Conservation (phyloP, 129 eudicot genomes). For the carrot (Daucus carota) region DNA sequence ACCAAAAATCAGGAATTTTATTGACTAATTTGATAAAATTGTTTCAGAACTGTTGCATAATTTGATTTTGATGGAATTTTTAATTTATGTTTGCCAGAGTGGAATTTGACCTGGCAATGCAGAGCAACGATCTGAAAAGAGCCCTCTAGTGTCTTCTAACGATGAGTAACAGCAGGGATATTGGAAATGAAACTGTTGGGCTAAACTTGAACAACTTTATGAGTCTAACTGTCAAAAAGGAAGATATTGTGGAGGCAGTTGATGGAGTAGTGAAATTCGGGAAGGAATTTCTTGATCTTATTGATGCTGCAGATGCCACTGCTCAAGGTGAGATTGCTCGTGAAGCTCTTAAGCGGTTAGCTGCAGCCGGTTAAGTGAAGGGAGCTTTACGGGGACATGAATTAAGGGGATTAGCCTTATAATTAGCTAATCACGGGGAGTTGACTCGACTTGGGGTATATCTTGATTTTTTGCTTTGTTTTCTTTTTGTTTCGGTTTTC, state of each 20-base stretch:
- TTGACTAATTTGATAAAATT: background rate
- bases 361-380: slow-evolving; percentile 96
- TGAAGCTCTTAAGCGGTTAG: slow-evolving; percentile 88
- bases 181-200: slow-evolving; percentile 81
- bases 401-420: slow-evolving; percentile 80
- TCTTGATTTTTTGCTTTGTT: background rate
- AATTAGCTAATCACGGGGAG: slow-evolving; percentile 95
- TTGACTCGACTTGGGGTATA: slow-evolving; percentile 92
- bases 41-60: background rate
- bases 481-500: background rate
- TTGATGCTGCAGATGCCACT: slow-evolving; percentile 99
- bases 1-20: background rate
- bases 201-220: slow-evolving; percentile 78
- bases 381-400: slow-evolving; percentile 88
- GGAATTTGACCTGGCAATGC: slow-evolving; percentile 96
- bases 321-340: slow-evolving; percentile 93
- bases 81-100: slow-evolving; percentile 35
- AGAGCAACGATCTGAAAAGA: slow-evolving; percentile 83
- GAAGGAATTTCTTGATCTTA: slow-evolving; percentile 75
- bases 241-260: slow-evolving; percentile 88
- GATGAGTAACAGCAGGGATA: slow-evolving; percentile 96
- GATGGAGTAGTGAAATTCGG: slow-evolving; percentile 88
- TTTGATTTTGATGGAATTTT: background rate
- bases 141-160: slow-evolving; percentile 93
- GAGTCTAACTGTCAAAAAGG: slow-evolving; percentile 68